Conservation (phyloP, 495 filamentous ascomycete genomes). For the Glarea lozoyensis region DNA sequence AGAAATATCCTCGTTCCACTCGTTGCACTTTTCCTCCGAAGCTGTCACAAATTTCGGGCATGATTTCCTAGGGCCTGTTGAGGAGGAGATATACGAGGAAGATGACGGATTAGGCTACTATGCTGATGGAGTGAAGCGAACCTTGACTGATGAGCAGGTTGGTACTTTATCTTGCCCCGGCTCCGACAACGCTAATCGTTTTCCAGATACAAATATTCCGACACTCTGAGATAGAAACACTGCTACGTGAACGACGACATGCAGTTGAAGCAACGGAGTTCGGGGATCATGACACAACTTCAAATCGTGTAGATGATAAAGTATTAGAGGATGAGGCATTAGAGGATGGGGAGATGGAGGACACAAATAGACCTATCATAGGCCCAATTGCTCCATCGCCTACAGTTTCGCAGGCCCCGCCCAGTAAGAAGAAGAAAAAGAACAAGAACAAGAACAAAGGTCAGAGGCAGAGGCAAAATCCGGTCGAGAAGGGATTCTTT, state of each 20-base stretch:
- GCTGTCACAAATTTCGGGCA: constrained; percentile 38
- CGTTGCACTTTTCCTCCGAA: constrained; percentile 46
- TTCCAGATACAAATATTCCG: background rate
- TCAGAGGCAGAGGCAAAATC: constrained; percentile 24
- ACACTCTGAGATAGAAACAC: constrained; percentile 57
- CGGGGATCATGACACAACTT: background rate
- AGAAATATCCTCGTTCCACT: constrained; percentile 65
- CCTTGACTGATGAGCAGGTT: constrained; percentile 76
- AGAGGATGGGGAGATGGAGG: constrained; percentile 22
- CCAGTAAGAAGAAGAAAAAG: constrained; percentile 25
- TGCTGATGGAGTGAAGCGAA: constrained; percentile 79
- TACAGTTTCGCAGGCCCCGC: too few species aligned
- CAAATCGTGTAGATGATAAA: background rate
- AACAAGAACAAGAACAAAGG: constrained; percentile 28
- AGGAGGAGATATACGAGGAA: constrained; percentile 33
- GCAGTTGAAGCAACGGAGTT: constrained; percentile 10
- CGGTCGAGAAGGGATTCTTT: constrained; percentile 16
- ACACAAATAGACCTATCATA: too few species aligned
- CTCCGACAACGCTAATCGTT: too few species aligned
- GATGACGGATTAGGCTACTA: constrained; percentile 83
- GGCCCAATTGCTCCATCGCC: constrained; percentile 14
- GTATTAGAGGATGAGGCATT: constrained; percentile 13
- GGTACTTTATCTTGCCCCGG: too few species aligned
- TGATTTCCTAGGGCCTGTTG: constrained; percentile 31
- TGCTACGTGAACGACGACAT: constrained; percentile 44